A percentile compares a stretch with the other conserved stretches of the same genome.
These are phyloP conservation scores for Chlorencoelia australis DNA, from an alignment of 2,329 filamentous ascomycete species.

Conservation along the genomic window DNA sequence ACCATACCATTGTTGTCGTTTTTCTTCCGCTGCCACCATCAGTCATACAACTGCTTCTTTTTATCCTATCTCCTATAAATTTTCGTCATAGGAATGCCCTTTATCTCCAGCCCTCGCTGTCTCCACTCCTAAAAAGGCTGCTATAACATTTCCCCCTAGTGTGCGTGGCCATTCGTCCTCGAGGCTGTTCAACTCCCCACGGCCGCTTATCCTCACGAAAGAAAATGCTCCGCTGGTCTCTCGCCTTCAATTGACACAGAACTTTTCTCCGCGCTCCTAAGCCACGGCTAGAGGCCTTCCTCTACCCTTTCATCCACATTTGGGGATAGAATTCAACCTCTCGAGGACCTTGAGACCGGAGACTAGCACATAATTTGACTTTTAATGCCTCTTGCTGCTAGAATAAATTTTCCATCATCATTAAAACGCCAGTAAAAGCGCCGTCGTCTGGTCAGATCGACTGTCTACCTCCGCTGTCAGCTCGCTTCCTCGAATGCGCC, in stretches of 20 bases:
- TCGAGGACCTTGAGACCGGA: slow-evolving; percentile 12
- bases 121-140: slow-evolving; percentile 12
- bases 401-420: slow-evolving; percentile 1
- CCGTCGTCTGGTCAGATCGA: slow-evolving; percentile 3
- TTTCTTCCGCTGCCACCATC: not conserved
- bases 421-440: slow-evolving; percentile 7
- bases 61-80: slow-evolving; percentile 5
- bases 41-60: slow-evolving; percentile 5
- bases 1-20: slow-evolving; percentile 1
- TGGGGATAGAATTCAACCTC: slow-evolving; percentile 17
- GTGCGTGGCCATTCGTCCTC: slow-evolving; percentile 23
- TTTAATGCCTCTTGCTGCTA: slow-evolving; percentile 5
- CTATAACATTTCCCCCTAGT: slow-evolving; percentile 12
- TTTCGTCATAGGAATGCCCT: slow-evolving; percentile 6
- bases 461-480: not conserved
- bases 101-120: too few relatives aligned
- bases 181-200: slow-evolving; percentile 18
- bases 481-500: slow-evolving; percentile 5
- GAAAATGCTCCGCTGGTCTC: slow-evolving; percentile 16
- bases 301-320: slow-evolving; percentile 15
- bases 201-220: slow-evolving; percentile 18
- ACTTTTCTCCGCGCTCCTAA: slow-evolving; percentile 16
- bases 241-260: slow-evolving; percentile 22
- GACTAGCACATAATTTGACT: slow-evolving; percentile 3
- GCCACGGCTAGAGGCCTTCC: slow-evolving; percentile 19